Evolutionary conservation across 2,329 filamentous ascomycete species (phyloP).

Genomic region (Hymenoscyphus linearis): DNA sequence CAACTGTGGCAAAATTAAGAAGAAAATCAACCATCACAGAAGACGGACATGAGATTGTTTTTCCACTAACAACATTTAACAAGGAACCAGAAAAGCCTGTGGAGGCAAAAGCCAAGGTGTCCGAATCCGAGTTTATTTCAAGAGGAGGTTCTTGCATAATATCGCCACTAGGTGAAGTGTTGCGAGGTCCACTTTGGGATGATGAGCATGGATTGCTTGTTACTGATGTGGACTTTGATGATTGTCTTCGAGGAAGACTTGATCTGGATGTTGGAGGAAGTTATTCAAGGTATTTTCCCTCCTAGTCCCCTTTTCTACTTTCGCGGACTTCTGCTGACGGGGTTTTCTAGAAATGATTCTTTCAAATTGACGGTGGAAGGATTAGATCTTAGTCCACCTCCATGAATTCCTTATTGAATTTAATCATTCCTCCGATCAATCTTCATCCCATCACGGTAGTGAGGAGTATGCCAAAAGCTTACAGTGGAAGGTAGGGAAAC

Average conservation of each 20-base stretch:
- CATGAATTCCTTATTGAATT: slow-evolving; percentile 22
- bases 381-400: slow-evolving; percentile 51
- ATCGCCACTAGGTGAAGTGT: slow-evolving; percentile 70
- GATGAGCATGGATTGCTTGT: slow-evolving; percentile 60
- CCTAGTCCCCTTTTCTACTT: neutral
- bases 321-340: slow-evolving; percentile 9
- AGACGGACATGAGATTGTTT: slow-evolving; percentile 51
- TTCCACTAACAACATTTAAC: slow-evolving; percentile 23
- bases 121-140: slow-evolving; percentile 39
- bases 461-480: too few species aligned
- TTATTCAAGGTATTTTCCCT: slow-evolving; percentile 61
- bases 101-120: slow-evolving; percentile 18
- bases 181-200: slow-evolving; percentile 81
- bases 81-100: neutral
- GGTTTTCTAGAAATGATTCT: slow-evolving; percentile 46
- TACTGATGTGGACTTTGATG: slow-evolving; percentile 78
- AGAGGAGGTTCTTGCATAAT: slow-evolving; percentile 81
- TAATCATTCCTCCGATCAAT: too few species aligned
- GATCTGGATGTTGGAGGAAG: slow-evolving; percentile 82
- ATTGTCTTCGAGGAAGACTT: slow-evolving; percentile 74
- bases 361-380: slow-evolving; percentile 57
- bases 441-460: too few species aligned
- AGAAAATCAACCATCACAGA: slow-evolving; percentile 30
- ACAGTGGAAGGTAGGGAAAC: too few species aligned
- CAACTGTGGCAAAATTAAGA: neutral